Evolutionary conservation across 1,284 basidiomycete genomes (phyloP).

Genomic region (Leccinum ponderosum): DNA sequence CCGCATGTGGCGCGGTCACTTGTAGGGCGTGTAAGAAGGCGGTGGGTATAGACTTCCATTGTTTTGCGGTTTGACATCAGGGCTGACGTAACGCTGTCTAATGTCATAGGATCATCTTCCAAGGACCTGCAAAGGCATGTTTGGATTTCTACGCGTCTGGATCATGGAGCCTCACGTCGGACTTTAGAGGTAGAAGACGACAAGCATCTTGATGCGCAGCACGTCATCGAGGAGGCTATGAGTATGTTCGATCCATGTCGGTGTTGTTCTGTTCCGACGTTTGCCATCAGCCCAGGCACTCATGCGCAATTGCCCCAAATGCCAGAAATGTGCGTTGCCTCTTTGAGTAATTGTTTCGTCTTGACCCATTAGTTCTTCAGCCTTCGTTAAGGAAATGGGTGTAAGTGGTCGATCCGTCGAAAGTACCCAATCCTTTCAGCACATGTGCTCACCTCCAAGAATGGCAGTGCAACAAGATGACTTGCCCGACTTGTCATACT

Average conservation of each 20-base stretch:
- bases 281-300: slow-evolving; percentile 62
- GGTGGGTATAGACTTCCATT: slow-evolving; percentile 41
- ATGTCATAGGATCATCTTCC: slow-evolving; percentile 75
- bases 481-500: slow-evolving; percentile 66
- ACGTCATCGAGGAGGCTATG: slow-evolving; percentile 88
- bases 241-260: slow-evolving; percentile 44
- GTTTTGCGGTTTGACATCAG: background rate
- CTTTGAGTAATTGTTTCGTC: background rate
- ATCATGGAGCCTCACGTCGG: background rate
- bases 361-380: slow-evolving; percentile 38
- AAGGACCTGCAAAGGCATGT: slow-evolving; percentile 76
- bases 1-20: slow-evolving; percentile 70
- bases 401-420: slow-evolving; percentile 41
- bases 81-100: background rate
- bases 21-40: slow-evolving; percentile 77
- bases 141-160: background rate
- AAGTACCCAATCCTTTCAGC: background rate
- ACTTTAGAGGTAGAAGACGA: slow-evolving; percentile 68
- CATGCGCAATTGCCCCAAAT: slow-evolving; percentile 84
- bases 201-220: slow-evolving; percentile 68
- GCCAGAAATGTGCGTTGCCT: slow-evolving; percentile 57
- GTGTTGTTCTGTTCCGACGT: background rate
- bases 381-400: slow-evolving; percentile 73
- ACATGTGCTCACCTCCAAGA: background rate
- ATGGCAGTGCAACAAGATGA: slow-evolving; percentile 78